phyloP scores from a whole-genome alignment of 441 rosid genomes.

The Biscutella auriculata region DNA sequence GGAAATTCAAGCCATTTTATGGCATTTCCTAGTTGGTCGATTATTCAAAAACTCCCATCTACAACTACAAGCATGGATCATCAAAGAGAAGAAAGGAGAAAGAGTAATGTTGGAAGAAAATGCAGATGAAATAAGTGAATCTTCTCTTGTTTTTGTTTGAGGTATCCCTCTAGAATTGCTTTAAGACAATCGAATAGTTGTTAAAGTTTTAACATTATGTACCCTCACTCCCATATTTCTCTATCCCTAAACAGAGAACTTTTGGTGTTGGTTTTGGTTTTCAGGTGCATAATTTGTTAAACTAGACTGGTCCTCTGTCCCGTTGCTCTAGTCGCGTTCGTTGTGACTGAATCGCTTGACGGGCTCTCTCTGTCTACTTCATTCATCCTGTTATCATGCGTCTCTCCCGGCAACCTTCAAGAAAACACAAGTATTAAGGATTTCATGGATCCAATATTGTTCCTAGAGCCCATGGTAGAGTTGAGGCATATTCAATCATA shows the following conservation, averaged over 20 bases:
- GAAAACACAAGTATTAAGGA: background rate
- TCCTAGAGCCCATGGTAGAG: too few species aligned
- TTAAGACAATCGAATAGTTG: background rate
- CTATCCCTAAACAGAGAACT: constrained; percentile 7
- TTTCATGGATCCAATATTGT: background rate
- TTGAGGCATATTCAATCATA: background rate
- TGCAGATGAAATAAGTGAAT: background rate
- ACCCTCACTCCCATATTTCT: background rate
- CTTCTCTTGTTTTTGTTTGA: constrained; percentile 1
- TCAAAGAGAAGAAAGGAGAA: background rate
- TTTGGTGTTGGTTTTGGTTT: background rate
- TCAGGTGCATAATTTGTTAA: background rate
- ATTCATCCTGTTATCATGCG: constrained; percentile 34
- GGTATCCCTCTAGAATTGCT: background rate
- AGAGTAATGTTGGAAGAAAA: background rate
- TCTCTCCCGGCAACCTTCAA: constrained; percentile 52
- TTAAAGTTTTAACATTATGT: constrained; percentile 9
- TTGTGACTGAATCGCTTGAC: constrained; percentile 36
- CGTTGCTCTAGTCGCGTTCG: constrained; percentile 12
- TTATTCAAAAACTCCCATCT: too few species aligned
- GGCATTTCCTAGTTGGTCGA: too few species aligned
- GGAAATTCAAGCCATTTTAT: too few species aligned
- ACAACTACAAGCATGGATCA: too few species aligned
- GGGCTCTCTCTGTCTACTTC: constrained; percentile 37
- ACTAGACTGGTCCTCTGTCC: constrained; percentile 9